These are phyloP conservation scores for Garcia nutans DNA, from an alignment of 345 rosid species.

Conservation along the genomic window DNA sequence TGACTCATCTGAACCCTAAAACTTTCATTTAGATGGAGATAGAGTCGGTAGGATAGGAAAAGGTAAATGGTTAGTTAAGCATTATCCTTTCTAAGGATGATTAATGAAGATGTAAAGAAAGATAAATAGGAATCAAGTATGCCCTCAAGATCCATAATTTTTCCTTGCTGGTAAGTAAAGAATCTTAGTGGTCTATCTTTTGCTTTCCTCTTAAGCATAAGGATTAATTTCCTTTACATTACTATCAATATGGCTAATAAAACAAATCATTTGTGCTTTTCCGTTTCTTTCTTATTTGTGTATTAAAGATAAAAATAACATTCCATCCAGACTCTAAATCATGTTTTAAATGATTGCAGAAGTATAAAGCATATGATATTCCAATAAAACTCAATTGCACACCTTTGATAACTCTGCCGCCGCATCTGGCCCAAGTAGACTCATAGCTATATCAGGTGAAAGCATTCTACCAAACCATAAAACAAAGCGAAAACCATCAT, in stretches of 20 bases:
- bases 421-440: slow-evolving; percentile 79
- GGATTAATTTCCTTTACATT: neutral
- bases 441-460: slow-evolving; percentile 78
- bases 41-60: neutral
- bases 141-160: neutral
- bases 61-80: neutral
- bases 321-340: neutral
- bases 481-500: slow-evolving; percentile 83
- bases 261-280: neutral
- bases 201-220: neutral
- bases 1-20: neutral
- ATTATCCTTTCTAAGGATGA: neutral
- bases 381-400: slow-evolving; percentile 13
- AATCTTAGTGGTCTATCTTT: neutral
- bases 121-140: neutral
- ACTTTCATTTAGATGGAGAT: neutral
- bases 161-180: neutral
- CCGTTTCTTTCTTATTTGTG: neutral
- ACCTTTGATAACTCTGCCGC: slow-evolving; percentile 93
- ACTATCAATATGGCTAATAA: neutral
- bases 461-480: slow-evolving; percentile 96
- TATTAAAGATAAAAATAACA: neutral
- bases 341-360: neutral
- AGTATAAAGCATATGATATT: neutral
- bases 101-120: neutral